Evolutionary conservation across 1,284 basidiomycete species (phyloP), one percentile per base, ranked within the genome.

Genomic region (Ceratobasidium sp.): DNA sequence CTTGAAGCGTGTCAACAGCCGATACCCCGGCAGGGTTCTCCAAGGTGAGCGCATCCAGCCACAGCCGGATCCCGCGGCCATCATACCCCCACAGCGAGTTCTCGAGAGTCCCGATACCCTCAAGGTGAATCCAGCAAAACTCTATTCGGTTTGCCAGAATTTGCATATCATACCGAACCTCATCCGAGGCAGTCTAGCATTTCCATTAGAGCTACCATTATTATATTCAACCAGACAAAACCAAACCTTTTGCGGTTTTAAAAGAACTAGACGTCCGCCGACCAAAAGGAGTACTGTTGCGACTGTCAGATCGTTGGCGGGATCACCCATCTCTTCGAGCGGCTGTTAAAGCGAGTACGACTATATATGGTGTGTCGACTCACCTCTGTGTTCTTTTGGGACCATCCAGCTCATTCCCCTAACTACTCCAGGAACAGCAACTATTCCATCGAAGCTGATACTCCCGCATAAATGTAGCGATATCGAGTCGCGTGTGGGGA

Each of bases 51-150:
- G 96, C 96, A 79, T 99, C 96, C 38, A 99, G 83, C 96, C 96
- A 99, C 21, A 99, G 88, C 51, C 94, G 85, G 78, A 99, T 92
- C 12, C 88, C 87, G 73, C 87, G 85, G 0, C 96, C 97, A 77
- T 99, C 96, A 79, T 94, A 99, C 0, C 91, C 96, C 96, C 96
- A 99, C 14, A 99, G 83, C 8, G 95, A 97, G 81, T 99, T 98
- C 78, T 98, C 96, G 36, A 99, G 83, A 1, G 94, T 89, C 2
- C 91, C 92, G 42, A 98, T 94, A 0, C 95, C 96, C 56, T 92
- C 88, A 64, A 98, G 83, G 82, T 98, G 96, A 53, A 96, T 98
- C 96, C 96, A 99, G 81, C 96, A 99, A 78, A 96, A 95, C 78
- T 99, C 96, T 74, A 99, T 94, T 33, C 91, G 88, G 77, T 98